phyloP scores from a whole-genome alignment of 306 rosid genomes.

The cucumber (Cucumis sativus) region Cucumber_9930_V3 NC_026658.2:17070001-17070500 shows the following conservation, averaged over 20 bases:
- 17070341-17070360: constrained; percentile 66
- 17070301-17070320: constrained; percentile 8
- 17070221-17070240: neutral
- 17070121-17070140: neutral
- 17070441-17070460: constrained; percentile 87
- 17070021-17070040: too few species aligned
- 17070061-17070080: neutral
- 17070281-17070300: constrained; percentile 1
- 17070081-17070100: neutral
- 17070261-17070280: neutral
- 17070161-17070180: neutral
- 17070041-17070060: too few species aligned
- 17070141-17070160: neutral
- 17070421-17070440: constrained; percentile 63
- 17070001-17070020: too few species aligned
- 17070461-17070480: constrained; percentile 46
- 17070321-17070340: constrained; percentile 58
- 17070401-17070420: constrained; percentile 76
- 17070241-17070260: neutral
- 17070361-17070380: constrained; percentile 57
- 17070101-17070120: neutral
- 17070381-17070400: constrained; percentile 62
- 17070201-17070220: neutral
- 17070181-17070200: neutral
- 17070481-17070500: constrained; percentile 49